Evolutionary conservation across 148 eudicot genomes (phyloP), one percentile per base, ranked within the genome.

Genomic region (Mesembryanthemum crystallinum): DNA sequence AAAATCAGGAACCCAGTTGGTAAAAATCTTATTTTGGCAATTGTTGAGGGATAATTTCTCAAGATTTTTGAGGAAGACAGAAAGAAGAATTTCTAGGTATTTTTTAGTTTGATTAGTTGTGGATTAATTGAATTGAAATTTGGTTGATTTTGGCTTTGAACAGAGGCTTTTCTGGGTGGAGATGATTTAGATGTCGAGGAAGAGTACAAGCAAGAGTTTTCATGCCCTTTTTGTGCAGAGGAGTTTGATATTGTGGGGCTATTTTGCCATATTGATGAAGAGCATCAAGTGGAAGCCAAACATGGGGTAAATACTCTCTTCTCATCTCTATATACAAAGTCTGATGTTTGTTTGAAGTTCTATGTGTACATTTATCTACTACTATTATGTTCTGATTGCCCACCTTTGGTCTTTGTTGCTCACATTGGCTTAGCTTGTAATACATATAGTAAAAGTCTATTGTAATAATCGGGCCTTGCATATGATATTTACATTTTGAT

Each of bases 231-330:
- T 82, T 95, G 99, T 67, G 89, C 83, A 0, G 97, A 92, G 62
- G 97, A 92, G 78, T 92, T 88, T 71, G 97, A 95, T 75, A 85
- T 91, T 64, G 97, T 95, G 30, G 97, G 97, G 58, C 88, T 95
- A 8, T 92, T 91, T 80, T 95, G 97, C 74, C 99, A 95, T 79
- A 85, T 95, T 69, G 97, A 95, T 57, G 97, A 92, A 62, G 97
- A 90, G 73, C 97, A 95, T 76, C 81, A 85, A 39, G 84, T 92
- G 55, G 94, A 90, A 75, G 86, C 88, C 73, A 92, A 91, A 71
- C 83, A 85, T 77, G 97, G 99, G 99, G 99, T 95, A 89, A 80
- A 55, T 29, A 28, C 25, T 42, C 49, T 32, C 24, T 14, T 5
- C 17, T 12, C 52, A 39, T 68, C 29, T 24, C 10, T 10, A 23